These are phyloP conservation scores for Tinospora cordifolia DNA, from an alignment of 164 flowering plant genomes.

Conservation along the genomic window DNA sequence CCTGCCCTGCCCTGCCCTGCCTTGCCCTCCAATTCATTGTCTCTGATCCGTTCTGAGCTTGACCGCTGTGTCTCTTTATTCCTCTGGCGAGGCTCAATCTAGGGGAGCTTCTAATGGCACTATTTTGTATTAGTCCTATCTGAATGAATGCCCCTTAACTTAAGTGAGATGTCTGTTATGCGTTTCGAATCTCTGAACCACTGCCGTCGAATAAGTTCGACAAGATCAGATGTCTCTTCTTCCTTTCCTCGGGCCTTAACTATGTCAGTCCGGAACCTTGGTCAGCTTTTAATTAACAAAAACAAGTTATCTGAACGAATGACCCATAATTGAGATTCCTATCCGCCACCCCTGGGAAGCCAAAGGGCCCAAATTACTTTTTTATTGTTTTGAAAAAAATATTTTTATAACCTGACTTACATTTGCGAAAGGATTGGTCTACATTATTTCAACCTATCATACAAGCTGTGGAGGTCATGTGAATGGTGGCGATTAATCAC, in stretches of 20 bases:
- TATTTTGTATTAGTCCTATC: neutral
- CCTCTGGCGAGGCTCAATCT: neutral
- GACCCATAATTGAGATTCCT: too few relatives aligned
- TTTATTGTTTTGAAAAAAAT: too few relatives aligned
- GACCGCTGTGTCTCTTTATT: neutral
- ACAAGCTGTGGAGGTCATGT: neutral
- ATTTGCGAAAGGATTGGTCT: neutral
- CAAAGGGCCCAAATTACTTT: neutral
- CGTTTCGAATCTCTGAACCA: neutral
- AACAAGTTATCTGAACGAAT: neutral
- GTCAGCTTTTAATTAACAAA: neutral
- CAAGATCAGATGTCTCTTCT: neutral
- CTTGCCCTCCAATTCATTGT: neutral
- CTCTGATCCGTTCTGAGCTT: neutral
- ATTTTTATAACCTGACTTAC: neutral
- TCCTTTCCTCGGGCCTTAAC: neutral
- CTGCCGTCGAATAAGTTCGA: neutral
- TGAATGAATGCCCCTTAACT: neutral
- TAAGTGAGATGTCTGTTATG: neutral
- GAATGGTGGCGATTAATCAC: neutral
- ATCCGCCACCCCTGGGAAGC: neutral
- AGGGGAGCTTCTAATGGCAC: neutral
- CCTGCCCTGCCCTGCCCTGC: neutral
- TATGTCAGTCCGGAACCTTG: too few relatives aligned
- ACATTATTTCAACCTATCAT: too few relatives aligned